These are phyloP conservation scores for Schizosaccharomyces lindneri DNA, from an alignment of 805 yeast species.

Conservation along the genomic window DNA sequence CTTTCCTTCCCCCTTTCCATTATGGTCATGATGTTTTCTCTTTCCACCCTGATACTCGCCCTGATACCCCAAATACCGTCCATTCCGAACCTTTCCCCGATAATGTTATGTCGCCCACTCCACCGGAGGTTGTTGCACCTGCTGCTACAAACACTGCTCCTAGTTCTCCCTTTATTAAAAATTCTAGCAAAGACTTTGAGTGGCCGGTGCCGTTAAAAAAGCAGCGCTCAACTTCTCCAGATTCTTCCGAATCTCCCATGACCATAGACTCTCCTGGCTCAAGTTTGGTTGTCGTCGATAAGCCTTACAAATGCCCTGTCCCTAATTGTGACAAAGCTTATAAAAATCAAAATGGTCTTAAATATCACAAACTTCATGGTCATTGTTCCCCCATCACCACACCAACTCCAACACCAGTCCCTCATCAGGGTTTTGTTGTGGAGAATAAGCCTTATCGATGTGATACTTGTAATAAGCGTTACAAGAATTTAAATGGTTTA, in stretches of 20 bases:
- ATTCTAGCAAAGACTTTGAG: background rate
- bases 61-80: background rate
- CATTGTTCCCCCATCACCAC: constrained; percentile 14
- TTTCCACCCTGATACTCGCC: background rate
- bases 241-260: background rate
- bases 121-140: background rate
- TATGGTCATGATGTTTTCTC: background rate
- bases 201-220: background rate
- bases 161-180: background rate
- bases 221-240: background rate
- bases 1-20: background rate
- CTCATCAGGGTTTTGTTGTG: constrained; percentile 30
- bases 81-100: background rate
- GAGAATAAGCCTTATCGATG: constrained; percentile 96
- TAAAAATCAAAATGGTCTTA: constrained; percentile 90
- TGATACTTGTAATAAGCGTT: constrained; percentile 92
- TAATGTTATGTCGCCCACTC: background rate
- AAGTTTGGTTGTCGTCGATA: constrained; percentile 27
- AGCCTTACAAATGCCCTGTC: constrained; percentile 93
- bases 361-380: constrained; percentile 79
- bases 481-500: constrained; percentile 84
- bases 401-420: background rate
- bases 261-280: constrained; percentile 1
- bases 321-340: constrained; percentile 94
- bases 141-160: background rate